These are phyloP conservation scores for Leucocoprinus leucothites DNA, from an alignment of 768 basidiomycete genomes.

Conservation along the genomic window DNA sequence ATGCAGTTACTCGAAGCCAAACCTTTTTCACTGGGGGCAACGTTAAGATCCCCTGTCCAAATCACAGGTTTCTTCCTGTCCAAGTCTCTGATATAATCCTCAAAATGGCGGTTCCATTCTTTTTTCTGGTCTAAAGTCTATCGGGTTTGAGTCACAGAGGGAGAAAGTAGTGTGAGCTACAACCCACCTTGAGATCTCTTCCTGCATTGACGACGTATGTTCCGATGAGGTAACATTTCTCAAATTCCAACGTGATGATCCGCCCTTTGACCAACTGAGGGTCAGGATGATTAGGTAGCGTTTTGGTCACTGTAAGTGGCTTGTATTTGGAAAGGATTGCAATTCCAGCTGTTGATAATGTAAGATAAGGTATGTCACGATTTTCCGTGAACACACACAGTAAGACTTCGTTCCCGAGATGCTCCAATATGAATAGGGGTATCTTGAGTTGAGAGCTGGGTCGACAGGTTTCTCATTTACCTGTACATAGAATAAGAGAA, in stretches of 20 bases:
- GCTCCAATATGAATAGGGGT: constrained; percentile 74
- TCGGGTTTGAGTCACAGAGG: constrained; percentile 2
- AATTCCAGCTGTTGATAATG: constrained; percentile 59
- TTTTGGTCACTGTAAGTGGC: constrained; percentile 60
- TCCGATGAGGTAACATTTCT: constrained; percentile 62
- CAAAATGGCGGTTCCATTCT: constrained; percentile 77
- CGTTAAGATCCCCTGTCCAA: constrained; percentile 87
- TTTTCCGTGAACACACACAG: constrained; percentile 36
- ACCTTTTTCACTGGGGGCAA: constrained; percentile 78
- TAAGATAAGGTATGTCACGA: background rate
- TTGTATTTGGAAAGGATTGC: constrained; percentile 78
- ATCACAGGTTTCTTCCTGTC: constrained; percentile 82
- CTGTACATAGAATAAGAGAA: constrained; percentile 31
- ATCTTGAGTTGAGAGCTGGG: constrained; percentile 51
- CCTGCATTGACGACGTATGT: constrained; percentile 90
- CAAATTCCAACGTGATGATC: constrained; percentile 80
- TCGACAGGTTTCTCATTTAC: constrained; percentile 70
- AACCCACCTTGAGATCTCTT: constrained; percentile 59
- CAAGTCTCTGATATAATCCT: constrained; percentile 64
- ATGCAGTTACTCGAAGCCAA: constrained; percentile 1
- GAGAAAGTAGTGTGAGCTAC: background rate
- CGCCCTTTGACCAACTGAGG: constrained; percentile 66
- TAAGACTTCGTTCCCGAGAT: constrained; percentile 79
- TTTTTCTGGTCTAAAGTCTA: constrained; percentile 78
- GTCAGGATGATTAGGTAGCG: constrained; percentile 75